Conservation (phyloP, 108 stramenopile species). For the Nitzschia inconspicua region DNA sequence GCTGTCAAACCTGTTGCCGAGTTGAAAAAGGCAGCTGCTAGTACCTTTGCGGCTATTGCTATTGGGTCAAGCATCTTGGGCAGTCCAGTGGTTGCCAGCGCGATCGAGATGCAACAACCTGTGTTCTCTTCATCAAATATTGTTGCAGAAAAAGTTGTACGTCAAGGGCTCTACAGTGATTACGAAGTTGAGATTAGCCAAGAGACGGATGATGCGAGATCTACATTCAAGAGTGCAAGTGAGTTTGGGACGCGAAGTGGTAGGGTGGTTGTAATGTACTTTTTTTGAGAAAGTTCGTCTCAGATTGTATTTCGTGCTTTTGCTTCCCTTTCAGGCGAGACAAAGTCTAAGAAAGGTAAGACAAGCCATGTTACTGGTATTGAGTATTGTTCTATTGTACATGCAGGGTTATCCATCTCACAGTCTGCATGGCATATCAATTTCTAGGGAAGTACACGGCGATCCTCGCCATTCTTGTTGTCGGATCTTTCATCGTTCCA, state of each 20-base stretch:
- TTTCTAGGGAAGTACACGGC: constrained; percentile 89
- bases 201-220: constrained; percentile 69
- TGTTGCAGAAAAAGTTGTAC: constrained; percentile 66
- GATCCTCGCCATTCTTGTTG: constrained; percentile 87
- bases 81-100: constrained; percentile 42
- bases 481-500: constrained; percentile 94
- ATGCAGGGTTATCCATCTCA: too few species aligned
- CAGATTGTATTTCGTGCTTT: too few species aligned
- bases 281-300: too few species aligned
- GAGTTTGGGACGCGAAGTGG: too few species aligned
- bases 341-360: constrained; percentile 90
- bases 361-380: too few species aligned
- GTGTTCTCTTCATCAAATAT: constrained; percentile 58
- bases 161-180: constrained; percentile 78
- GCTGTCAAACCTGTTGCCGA: constrained; percentile 19
- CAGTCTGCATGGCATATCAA: not conserved
- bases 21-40: constrained; percentile 40
- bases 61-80: constrained; percentile 37
- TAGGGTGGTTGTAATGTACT: too few species aligned
- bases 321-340: too few species aligned
- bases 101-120: constrained; percentile 39
- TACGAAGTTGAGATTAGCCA: constrained; percentile 80
- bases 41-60: constrained; percentile 35
- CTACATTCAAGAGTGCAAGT: constrained; percentile 82
- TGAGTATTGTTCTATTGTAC: too few species aligned